A percentile compares a stretch with the other conserved stretches of the same genome.
Evolutionary conservation across 2,329 filamentous ascomycete genomes (phyloP).

Genomic region (Pyricularia pennisetigena): DNA sequence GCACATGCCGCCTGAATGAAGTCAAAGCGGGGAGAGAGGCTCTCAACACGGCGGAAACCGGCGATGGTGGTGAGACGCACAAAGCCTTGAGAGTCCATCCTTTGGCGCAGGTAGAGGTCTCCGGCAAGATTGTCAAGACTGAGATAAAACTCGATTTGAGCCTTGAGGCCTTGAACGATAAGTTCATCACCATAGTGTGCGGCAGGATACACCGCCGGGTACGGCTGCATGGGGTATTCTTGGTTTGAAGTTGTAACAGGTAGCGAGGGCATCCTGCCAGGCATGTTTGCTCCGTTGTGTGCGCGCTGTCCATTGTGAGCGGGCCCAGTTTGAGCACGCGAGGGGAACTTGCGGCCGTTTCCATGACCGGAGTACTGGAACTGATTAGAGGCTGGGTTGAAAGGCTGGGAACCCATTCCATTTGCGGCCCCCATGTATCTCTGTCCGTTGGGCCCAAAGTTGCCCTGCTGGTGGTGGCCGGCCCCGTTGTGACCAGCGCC

Average conservation of each 20-base stretch:
- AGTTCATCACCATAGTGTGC: conserved; percentile 1
- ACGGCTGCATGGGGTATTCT: conserved; percentile 46
- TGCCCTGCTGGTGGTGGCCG: conserved; percentile 3
- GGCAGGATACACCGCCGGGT: conserved; percentile 10
- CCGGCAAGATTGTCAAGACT: conserved; percentile 93
- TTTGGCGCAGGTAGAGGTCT: conserved; percentile 75
- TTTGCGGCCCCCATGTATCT: conserved; percentile 12
- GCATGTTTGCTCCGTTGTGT: neutral
- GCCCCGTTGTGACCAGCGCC: neutral
- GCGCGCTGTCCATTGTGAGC: conserved; percentile 2
- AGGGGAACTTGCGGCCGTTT: conserved; percentile 2
- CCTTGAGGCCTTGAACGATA: conserved; percentile 30
- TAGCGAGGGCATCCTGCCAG: conserved; percentile 3
- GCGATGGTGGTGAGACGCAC: conserved; percentile 72
- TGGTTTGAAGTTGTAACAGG: conserved; percentile 8
- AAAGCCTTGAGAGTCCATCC: conserved; percentile 95
- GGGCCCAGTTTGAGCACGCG: conserved; percentile 4
- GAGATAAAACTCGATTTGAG: conserved; percentile 83
- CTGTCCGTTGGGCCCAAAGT: conserved; percentile 8
- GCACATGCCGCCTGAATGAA: conserved; percentile 67
- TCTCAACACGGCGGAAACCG: conserved; percentile 76
- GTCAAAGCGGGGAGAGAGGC: conserved; percentile 61
- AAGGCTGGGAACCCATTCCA: conserved; percentile 8
- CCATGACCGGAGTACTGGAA: conserved; percentile 2
- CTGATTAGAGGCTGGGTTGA: conserved; percentile 2